Evolutionary conservation across 1,284 basidiomycete genomes (phyloP), one percentile per base, ranked within the genome.

Genomic region (Tremellales sp.): DNA sequence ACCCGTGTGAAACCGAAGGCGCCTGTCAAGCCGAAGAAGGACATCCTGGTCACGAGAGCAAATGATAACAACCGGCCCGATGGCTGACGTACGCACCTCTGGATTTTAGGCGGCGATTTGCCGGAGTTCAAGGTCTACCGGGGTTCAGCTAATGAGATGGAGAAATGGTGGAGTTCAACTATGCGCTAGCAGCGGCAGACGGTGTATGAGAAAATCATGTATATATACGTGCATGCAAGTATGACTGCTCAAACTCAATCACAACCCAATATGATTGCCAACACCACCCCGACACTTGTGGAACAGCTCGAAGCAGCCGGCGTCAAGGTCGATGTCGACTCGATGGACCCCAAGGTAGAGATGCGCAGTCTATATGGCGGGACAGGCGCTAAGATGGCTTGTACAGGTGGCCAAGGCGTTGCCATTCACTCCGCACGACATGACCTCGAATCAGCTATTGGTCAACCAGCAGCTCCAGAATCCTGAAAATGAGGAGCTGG

Each of bases 371-470:
- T n/a, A n/a, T n/a, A n/a, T n/a, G n/a, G n/a, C n/a, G n/a, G n/a
- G n/a, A n/a, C n/a, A n/a, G n/a, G n/a, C n/a, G n/a, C n/a, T n/a
- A n/a, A n/a, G n/a, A n/a, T 18, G 53, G 53, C 16, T 50, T 61
- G 39, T n/a, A n/a, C n/a, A n/a, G n/a, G n/a, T n/a, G n/a, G 55
- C 56, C 44, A 48, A 50, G 34, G 33, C 54, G 5, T 45, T 67
- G 2, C 61, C 63, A 6, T 50, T 67, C 45, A 57, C 42, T 25
- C 52, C 60, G 8, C 60, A 62, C 40, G 63, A 65, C 47, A 58
- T 61, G 54, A 67, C 65, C 6, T 58, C 55, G 35, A 67, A 67
- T 45, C 65, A 65, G 50, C 34, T 56, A 5, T 48, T 65, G 31
- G 53, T 65, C 26, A 45, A 60, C 42, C 54, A 54, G 16, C 56